Base-by-base conservation (phyloP, 805 yeast genomes). In the Saccharomycopsis selenospora region DNA sequence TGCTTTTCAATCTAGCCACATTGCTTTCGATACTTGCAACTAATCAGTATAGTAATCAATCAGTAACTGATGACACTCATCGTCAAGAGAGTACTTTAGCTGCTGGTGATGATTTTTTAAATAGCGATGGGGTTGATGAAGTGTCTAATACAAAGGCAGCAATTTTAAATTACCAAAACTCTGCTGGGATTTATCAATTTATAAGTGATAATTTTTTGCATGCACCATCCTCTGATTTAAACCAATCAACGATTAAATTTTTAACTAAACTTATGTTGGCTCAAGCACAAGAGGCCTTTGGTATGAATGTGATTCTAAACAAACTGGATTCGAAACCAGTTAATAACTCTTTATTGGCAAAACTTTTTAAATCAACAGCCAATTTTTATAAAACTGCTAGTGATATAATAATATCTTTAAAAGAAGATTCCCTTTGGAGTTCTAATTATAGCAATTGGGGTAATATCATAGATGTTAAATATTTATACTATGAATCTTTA, bases 211-310 rank as follows among this genome's bases (percentile, higher is more conserved):
- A 84, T 63, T 91, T 91, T 64, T 66, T 89, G 42, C 93, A 90
- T 64, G 91, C 96, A 0, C 96, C 98, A 0, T 78, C 89, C 3
- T 68, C 73, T 3, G 99, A 91, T 63, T 67, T 90, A 44, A 70
- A 75, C 51, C 84, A 83, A 28, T 77, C 82, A 20, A 79, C 87
- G 0, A 77, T 86, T 7, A 71, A 72, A 38, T 81, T 86, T 29
- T 70, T 91, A 45, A 62, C 72, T 13, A 74, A 73, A 54, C 62
- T 90, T 47, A 79, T 83, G 77, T 68, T 88, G 48, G 93, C 95
- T 0, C 96, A 91, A 62, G 87, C 93, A 2, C 96, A 90, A 61
- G 96, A 93, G 56, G 74, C 84, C 4, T 90, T 91, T 61, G 66
- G 83, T 2, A 61, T 81, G 58, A 82, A 79, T 55, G 76, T 79